Conservation (phyloP, 2,329 filamentous ascomycete species). For the Fusarium sp. region DNA sequence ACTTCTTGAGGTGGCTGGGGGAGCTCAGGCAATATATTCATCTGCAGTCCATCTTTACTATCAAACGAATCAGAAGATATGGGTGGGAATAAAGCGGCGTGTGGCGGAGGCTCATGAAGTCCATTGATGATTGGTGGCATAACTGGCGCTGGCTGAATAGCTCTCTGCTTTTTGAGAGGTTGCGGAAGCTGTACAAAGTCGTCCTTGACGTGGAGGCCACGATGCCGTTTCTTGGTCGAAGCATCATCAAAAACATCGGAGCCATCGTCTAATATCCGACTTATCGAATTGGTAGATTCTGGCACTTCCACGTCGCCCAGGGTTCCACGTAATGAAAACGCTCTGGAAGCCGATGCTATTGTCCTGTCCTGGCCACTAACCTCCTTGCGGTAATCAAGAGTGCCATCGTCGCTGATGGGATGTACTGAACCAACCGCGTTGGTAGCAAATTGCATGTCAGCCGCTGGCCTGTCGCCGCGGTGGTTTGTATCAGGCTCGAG, state of each 20-base stretch:
- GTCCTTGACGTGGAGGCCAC: constrained; percentile 64
- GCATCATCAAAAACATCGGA: constrained; percentile 59
- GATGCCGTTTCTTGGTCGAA: constrained; percentile 67
- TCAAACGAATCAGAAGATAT: constrained; percentile 70
- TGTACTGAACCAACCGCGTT: constrained; percentile 34
- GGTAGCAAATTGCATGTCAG: constrained; percentile 34
- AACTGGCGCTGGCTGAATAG: constrained; percentile 63
- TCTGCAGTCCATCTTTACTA: constrained; percentile 60
- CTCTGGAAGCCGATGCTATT: constrained; percentile 41
- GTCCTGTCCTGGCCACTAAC: constrained; percentile 42
- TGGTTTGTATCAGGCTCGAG: constrained; percentile 64
- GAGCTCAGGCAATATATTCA: constrained; percentile 59
- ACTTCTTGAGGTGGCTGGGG: constrained; percentile 52
- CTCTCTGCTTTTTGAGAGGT: constrained; percentile 73
- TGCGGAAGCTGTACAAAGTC: constrained; percentile 74
- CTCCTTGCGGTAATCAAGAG: constrained; percentile 43
- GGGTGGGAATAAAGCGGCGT: constrained; percentile 72
- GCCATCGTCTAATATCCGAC: constrained; percentile 61
- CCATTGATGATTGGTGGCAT: constrained; percentile 76
- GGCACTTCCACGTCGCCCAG: constrained; percentile 55
- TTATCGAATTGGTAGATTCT: constrained; percentile 59
- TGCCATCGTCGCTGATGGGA: constrained; percentile 40
- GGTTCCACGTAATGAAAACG: constrained; percentile 57
- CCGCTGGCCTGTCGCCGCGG: constrained; percentile 53
- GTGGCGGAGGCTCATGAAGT: constrained; percentile 71